A percentile compares a stretch with the other conserved stretches of the same genome.
These are phyloP conservation scores for Berkeleyomyces rouxiae DNA, from an alignment of 2,329 filamentous ascomycete genomes.

Conservation along the genomic window DNA sequence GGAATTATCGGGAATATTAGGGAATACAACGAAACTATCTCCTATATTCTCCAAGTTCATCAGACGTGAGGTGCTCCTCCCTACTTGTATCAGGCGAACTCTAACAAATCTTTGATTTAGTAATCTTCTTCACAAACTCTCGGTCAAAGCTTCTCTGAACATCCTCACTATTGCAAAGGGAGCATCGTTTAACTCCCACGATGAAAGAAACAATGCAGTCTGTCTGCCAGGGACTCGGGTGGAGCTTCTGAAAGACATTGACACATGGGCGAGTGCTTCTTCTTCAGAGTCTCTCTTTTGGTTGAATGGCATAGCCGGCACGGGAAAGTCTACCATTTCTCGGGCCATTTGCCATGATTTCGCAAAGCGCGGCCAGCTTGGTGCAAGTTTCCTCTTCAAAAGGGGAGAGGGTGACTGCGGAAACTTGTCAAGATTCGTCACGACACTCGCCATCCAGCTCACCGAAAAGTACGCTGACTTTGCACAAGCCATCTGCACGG, in stretches of 20 bases:
- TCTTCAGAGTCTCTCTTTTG: slow-evolving; percentile 20
- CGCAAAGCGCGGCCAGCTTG: slow-evolving; percentile 15
- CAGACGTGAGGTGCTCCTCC: neutral
- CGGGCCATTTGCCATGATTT: slow-evolving; percentile 17
- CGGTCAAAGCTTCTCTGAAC: neutral
- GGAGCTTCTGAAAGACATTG: slow-evolving; percentile 20
- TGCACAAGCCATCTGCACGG: neutral
- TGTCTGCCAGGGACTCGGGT: slow-evolving; percentile 21
- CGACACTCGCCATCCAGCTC: slow-evolving; percentile 25
- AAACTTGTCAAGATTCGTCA: slow-evolving; percentile 22
- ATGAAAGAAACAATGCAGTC: slow-evolving; percentile 20
- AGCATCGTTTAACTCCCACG: slow-evolving; percentile 22
- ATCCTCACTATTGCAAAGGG: slow-evolving; percentile 13
- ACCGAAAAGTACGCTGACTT: neutral
- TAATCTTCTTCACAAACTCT: neutral
- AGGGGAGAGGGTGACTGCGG: slow-evolving; percentile 25
- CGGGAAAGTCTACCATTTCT: slow-evolving; percentile 26
- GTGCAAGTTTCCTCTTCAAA: slow-evolving; percentile 30
- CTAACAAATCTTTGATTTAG: neutral
- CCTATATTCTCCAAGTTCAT: neutral
- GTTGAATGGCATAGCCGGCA: slow-evolving; percentile 25
- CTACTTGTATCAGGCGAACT: neutral
- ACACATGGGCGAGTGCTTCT: slow-evolving; percentile 18
- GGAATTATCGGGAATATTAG: neutral
- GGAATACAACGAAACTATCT: neutral